These are phyloP conservation scores for Camelina hispida DNA, from an alignment of 345 rosid species.

Conservation along the genomic window DNA sequence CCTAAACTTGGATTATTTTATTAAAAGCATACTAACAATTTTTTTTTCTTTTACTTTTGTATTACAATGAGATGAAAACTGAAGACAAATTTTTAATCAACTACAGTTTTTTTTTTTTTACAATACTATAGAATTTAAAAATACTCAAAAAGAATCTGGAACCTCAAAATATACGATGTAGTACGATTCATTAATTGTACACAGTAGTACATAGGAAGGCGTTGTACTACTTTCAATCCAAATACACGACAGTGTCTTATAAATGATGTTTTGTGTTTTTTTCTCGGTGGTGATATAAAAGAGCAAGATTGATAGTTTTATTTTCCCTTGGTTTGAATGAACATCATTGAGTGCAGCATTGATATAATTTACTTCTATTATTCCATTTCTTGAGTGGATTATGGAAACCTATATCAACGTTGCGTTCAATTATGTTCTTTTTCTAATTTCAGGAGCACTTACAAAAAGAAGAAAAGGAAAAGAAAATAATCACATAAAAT, in stretches of 20 bases:
- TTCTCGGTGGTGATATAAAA: background rate
- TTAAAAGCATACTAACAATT: background rate
- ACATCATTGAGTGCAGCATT: constrained; percentile 82
- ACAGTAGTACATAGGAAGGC: constrained; percentile 22
- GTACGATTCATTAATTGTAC: constrained; percentile 3
- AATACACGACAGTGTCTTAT: constrained; percentile 25
- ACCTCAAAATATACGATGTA: background rate
- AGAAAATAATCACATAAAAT: background rate
- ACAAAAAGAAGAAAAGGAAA: background rate
- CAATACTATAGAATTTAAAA: background rate
- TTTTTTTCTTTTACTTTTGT: background rate
- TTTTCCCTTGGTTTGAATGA: constrained; percentile 37
- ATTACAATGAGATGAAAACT: constrained; percentile 15
- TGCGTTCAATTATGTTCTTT: constrained; percentile 41
- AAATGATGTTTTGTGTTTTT: constrained; percentile 4
- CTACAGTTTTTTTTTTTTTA: no score
- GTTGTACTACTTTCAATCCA: constrained; percentile 37
- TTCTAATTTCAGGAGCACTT: constrained; percentile 23
- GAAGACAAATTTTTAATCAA: background rate
- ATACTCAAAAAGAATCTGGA: background rate
- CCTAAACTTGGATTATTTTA: background rate
- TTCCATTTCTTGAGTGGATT: background rate
- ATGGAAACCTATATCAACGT: constrained; percentile 28
- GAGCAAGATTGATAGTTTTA: background rate
- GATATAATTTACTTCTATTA: constrained; percentile 42